A percentile compares a stretch with the other conserved stretches of the same genome.
phyloP scores from a whole-genome alignment of 1,139 yeast genomes.

The Geotrichum reessii region DNA sequence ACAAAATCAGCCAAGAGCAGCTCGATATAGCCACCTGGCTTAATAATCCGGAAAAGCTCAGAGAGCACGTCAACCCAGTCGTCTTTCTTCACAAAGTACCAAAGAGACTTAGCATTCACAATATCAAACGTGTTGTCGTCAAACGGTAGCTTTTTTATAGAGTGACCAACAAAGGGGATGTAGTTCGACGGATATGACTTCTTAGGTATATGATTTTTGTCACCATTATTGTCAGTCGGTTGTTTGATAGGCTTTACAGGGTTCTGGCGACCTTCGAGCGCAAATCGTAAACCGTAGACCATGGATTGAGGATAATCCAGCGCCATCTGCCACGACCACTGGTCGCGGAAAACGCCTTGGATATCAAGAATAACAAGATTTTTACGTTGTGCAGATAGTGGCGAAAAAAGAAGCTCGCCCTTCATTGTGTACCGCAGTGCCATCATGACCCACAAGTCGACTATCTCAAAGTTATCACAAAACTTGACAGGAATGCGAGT shows the following conservation, averaged over 20 bases:
- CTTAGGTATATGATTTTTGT: not conserved
- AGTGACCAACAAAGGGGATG: conserved; percentile 32
- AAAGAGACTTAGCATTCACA: conserved; percentile 33
- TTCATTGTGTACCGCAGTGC: conserved; percentile 30
- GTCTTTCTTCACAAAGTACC: conserved; percentile 30
- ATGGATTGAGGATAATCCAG: conserved; percentile 36
- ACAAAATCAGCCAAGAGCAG: conserved; percentile 34
- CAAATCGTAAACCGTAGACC: conserved; percentile 33
- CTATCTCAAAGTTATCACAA: conserved; percentile 22
- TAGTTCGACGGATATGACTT: conserved; percentile 32
- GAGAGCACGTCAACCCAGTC: conserved; percentile 37
- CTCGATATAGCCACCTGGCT: conserved; percentile 40
- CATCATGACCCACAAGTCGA: conserved; percentile 36
- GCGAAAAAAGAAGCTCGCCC: conserved; percentile 24
- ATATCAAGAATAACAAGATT: conserved; percentile 27
- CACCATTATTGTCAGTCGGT: not conserved
- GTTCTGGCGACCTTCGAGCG: not conserved
- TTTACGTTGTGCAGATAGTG: not conserved
- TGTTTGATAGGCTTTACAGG: not conserved
- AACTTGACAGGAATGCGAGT: conserved; percentile 14
- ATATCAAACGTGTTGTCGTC: conserved; percentile 36
- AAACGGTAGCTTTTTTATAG: conserved; percentile 35
- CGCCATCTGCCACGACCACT: conserved; percentile 42
- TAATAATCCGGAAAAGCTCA: conserved; percentile 39
- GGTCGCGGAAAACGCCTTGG: conserved; percentile 33